Base-by-base conservation (phyloP, 371 early-diverging fungal species). In the Mortierella sp. region DNA sequence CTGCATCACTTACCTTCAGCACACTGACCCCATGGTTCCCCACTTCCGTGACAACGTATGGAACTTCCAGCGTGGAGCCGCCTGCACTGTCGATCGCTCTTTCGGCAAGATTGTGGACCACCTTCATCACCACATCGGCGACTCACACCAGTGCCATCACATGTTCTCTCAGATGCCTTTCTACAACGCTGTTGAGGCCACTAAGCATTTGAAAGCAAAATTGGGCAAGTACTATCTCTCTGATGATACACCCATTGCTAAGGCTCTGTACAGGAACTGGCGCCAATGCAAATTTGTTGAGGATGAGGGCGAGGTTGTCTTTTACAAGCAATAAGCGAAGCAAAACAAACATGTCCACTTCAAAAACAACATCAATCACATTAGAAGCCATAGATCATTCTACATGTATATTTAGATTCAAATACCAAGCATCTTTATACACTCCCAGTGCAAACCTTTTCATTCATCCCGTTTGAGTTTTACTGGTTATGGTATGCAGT, bases 91-190 rank as follows among this genome's bases (percentile, higher is more conserved):
- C 28, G 97, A 96, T 78, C 94, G 96, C 64, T 92, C 92, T 83
- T 95, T 88, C 73, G 96, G 97, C 58, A 84, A 83, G 73, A 73
- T 95, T 68, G 85, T 96, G 77, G 90, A 96, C 87, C 84, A 87
- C 84, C 89, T 92, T 83, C 88, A 93, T 84, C 96, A 96, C 84
- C 92, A 92, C 80, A 94, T 95, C 67, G 86, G 90, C 64, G 94
- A 95, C 84, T 91, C 94, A 11, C 95, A 95, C 70, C 94, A 94
- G 64, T 94, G 91, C n/a, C 97, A 96, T 77, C 96, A 96, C 81
- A 81, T 95, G 73, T 96, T 96, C 85, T 93, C 94, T 22, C 91
- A 89, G 40, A 96, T 96, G 95, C 97, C 97, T 39, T 94, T 94
- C 85, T 96, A 96, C 87, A 88, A 96, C 66, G 94, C 95, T 24